Base-by-base conservation (phyloP, 352 stramenopile species). In the Phytopythium delawarense region DNA sequence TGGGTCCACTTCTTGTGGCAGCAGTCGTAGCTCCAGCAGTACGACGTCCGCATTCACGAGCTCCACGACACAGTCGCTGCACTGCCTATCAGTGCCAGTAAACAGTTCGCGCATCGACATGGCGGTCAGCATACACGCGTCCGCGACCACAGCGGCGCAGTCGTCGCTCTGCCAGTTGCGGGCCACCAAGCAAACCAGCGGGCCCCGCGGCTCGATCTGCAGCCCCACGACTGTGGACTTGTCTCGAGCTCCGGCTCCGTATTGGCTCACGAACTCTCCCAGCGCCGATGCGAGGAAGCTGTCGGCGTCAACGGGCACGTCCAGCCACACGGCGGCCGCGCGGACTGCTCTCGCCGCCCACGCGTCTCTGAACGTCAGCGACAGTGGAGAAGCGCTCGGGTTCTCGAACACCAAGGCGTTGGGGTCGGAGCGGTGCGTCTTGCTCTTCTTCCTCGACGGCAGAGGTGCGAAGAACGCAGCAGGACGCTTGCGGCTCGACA, bases 291-390 rank as follows among this genome's bases (percentile, higher is more conserved):
- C 50, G 11, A 56, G 50, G 4, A 25, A 56, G 28, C 28, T 42
- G 9, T 18, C 18, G 2, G 32, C 4, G 28, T 11, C 13, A 40
- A 70, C 55, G n/a, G 55, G 55, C 13, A 61, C 39, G 12, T 61
- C 39, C 15, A 61, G 13, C 55, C 55, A 61, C 6, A 61, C 15
- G 39, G 39, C 55, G 40, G 40, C 16, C 6, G n/a, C 7, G 55
- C 39, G 55, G 20, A 39, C 18, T 18, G 21, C 25, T 49, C 28
- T 42, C 16, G 28, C 2, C 23, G 21, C n/a, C 39, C 55, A 61
- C 8, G 23, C 39, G 25, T 23, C 21, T 11, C 55, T 18, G 13
- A 61, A 61, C 39, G 55, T 51, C 39, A 61, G 39, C 32, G 30
- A 2, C 7, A 56, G 18, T 16, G 50, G 28, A 1, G 7, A 56